Evolutionary conservation across 192 early-diverging fungal genomes (phyloP).

Genomic region (Phlyctochytrium planicorne): DNA sequence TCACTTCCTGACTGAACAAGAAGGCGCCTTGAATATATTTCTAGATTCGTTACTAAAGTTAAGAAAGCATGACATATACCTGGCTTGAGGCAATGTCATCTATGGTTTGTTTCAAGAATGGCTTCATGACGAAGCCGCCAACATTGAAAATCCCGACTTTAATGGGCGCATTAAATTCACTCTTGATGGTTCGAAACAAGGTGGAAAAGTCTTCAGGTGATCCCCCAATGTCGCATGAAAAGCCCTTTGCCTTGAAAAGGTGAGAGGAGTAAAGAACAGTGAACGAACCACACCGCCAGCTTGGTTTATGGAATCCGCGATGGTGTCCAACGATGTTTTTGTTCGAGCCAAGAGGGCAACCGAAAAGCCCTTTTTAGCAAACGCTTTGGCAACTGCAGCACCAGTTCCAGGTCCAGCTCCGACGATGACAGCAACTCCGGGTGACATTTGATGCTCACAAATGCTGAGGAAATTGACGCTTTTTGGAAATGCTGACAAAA

Average conservation of each 20-base stretch:
- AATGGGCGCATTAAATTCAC: not conserved
- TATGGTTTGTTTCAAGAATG: slow-evolving; percentile 9
- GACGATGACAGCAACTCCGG: slow-evolving; percentile 15
- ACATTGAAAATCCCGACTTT: slow-evolving; percentile 20
- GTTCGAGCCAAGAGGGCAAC: slow-evolving; percentile 34
- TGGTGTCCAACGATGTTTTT: slow-evolving; percentile 6
- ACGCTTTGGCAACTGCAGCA: slow-evolving; percentile 23
- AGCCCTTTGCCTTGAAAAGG: not conserved
- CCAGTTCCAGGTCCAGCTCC: slow-evolving; percentile 36
- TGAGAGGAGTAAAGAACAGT: too few relatives aligned
- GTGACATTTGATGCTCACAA: too few relatives aligned
- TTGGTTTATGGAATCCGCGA: not conserved
- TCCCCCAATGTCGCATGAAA: not conserved
- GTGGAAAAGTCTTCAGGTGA: not conserved
- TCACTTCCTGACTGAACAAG: slow-evolving; percentile 1
- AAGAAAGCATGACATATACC: not conserved
- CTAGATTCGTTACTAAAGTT: not conserved
- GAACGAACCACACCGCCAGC: too few relatives aligned
- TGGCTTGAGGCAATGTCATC: slow-evolving; percentile 1
- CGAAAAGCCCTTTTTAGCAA: slow-evolving; percentile 30
- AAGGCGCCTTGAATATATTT: not conserved
- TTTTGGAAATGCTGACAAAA: too few relatives aligned
- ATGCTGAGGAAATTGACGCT: too few relatives aligned
- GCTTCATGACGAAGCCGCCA: slow-evolving; percentile 8
- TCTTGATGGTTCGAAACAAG: not conserved